Evolutionary conservation across 768 basidiomycete species (phyloP), one percentile per base, ranked within the genome.

Genomic region (Sistotremastrum suecicum): DNA sequence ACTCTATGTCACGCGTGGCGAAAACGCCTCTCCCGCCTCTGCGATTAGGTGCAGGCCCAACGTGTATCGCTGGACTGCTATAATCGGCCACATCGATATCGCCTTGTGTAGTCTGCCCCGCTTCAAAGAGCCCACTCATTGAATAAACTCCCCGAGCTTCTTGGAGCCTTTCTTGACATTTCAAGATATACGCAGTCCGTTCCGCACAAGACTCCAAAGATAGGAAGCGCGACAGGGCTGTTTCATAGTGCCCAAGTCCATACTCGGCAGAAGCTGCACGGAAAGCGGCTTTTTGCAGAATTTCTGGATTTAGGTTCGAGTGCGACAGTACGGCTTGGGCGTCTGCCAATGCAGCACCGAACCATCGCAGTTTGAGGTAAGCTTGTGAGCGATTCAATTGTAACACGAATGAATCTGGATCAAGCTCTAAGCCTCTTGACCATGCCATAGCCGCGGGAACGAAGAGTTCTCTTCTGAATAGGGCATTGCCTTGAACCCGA

Each of bases 351-450:
- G 62, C 60, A 9, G 56, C 54, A 5, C 50, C 48, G 43, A 50
- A 56, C 35, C 50, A 59, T 3, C 46, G 48, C 3, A 62, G 47
- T 4, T 50, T 51, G 4, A 62, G 48, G 40, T 55, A 59, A 1
- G 53, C 50, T 37, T 58, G 53, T 3, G 62, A 43, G 2, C 63
- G 56, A 42, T 64, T 64, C 10, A 61, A 51, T 3, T 46, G 56
- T 4, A 61, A 47, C 4, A 52, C 41, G 10, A 38, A 11, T 5
- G 52, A 46, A 29, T 46, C 33, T 20, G 54, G 54, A 8, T 58
- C 48, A 0, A 50, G 41, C 4, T 44, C 37, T n/a, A 62, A 43
- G 9, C 53, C 61, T 2, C 45, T 42, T 4, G 58, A 55, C 42
- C 54, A 66, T 0, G 58, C 51, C 7, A 56, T 38, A 5, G 51